Evolutionary conservation across 2,329 filamentous ascomycete genomes (phyloP).

Genomic region (Cercospora canescens): DNA sequence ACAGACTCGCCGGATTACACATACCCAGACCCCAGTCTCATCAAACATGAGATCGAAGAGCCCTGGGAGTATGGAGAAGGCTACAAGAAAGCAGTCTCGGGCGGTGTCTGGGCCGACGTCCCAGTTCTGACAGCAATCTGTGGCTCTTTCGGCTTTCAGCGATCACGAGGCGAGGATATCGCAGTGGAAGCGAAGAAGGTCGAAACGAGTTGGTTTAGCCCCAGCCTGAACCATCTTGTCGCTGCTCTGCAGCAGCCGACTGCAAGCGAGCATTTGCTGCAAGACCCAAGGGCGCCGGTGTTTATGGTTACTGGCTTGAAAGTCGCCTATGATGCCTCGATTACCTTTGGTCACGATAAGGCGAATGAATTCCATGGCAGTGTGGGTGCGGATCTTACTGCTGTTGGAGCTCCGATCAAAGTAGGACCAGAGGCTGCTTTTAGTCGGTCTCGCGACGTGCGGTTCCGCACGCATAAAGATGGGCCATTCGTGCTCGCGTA

Average conservation of each 20-base stretch:
- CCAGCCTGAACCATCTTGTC: not conserved
- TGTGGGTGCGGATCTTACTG: not conserved
- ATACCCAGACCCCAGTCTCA: not conserved
- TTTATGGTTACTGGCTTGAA: slow-evolving; percentile 1
- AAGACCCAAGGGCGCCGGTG: not conserved
- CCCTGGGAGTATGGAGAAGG: not conserved
- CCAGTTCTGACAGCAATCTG: not conserved
- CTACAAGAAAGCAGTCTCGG: not conserved
- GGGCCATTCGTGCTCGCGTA: not conserved
- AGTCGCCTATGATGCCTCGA: not conserved
- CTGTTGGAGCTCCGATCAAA: not conserved
- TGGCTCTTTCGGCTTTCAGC: not conserved
- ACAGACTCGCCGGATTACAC: not conserved
- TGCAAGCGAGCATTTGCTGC: not conserved
- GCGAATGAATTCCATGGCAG: not conserved
- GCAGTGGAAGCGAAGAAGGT: not conserved
- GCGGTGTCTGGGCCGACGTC: not conserved
- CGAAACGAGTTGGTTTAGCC: not conserved
- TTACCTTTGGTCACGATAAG: not conserved
- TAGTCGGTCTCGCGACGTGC: not conserved
- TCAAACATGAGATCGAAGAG: not conserved
- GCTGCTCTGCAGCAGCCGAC: not conserved
- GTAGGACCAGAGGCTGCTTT: not conserved
- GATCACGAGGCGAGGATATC: not conserved
- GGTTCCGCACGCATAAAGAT: not conserved